These are phyloP conservation scores for Knufia fluminis DNA, from an alignment of 2,329 filamentous ascomycete species.

Conservation along the genomic window DNA sequence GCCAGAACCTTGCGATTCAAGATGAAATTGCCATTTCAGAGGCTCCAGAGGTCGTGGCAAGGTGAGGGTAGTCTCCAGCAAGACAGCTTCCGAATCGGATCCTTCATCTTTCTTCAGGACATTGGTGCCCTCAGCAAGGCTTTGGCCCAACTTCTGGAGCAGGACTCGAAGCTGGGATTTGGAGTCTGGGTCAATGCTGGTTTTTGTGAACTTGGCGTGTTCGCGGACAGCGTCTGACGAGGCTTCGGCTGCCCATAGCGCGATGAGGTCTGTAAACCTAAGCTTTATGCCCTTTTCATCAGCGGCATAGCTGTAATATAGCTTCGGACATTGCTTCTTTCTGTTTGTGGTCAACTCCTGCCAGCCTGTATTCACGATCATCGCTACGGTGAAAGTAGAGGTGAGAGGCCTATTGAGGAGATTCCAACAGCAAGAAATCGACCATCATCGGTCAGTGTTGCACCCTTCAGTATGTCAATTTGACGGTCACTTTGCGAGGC, in stretches of 20 bases:
- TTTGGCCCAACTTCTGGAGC: conserved; percentile 45
- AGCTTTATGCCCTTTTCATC: conserved; percentile 39
- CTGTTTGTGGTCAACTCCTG: conserved; percentile 26
- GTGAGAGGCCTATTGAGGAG: too few species aligned
- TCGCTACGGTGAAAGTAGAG: neutral
- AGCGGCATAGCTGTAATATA: conserved; percentile 32
- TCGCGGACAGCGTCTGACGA: conserved; percentile 37
- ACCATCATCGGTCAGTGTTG: too few species aligned
- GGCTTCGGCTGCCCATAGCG: conserved; percentile 48
- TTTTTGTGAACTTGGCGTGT: conserved; percentile 40
- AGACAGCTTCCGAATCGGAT: conserved; percentile 30
- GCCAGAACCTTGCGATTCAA: conserved; percentile 33
- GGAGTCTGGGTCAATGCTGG: conserved; percentile 52
- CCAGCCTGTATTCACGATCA: conserved; percentile 25
- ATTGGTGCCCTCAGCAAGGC: conserved; percentile 31
- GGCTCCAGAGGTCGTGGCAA: conserved; percentile 46
- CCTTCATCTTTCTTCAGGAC: conserved; percentile 21
- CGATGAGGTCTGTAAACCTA: conserved; percentile 48
- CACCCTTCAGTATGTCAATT: too few species aligned
- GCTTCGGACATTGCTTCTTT: conserved; percentile 25
- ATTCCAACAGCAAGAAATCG: too few species aligned
- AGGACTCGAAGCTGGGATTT: conserved; percentile 47
- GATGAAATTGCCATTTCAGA: conserved; percentile 44
- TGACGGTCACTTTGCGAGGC: too few species aligned
- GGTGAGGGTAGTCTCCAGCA: conserved; percentile 38